Percentiles rank a stretch among this genome's conserved stretches.
Evolutionary conservation across 495 filamentous ascomycete genomes (phyloP).

Genomic region (Hyphodiscus hymeniophilus): DNA sequence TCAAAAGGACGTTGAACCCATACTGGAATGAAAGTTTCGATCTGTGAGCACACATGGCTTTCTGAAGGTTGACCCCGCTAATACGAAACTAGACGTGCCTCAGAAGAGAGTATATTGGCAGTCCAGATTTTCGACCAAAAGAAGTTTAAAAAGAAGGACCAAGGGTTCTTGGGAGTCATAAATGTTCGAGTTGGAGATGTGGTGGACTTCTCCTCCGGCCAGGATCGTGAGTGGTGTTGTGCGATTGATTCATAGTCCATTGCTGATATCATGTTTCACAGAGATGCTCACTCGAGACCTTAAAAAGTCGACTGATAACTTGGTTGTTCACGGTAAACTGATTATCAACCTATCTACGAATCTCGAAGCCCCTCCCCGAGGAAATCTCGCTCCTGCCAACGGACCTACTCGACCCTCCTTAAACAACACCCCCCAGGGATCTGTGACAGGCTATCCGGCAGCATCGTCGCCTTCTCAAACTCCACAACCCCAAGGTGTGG

Average conservation of each 20-base stretch:
- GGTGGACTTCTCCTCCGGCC: constrained; percentile 79
- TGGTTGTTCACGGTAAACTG: constrained; percentile 94
- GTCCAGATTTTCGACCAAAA: constrained; percentile 99
- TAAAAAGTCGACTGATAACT: constrained; percentile 96
- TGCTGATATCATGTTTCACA: constrained; percentile 15
- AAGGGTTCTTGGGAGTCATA: constrained; percentile 95
- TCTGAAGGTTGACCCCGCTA: constrained; percentile 11
- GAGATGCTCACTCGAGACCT: constrained; percentile 97
- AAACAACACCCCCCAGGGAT: constrained; percentile 13
- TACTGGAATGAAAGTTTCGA: constrained; percentile 99
- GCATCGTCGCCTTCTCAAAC: constrained; percentile 13
- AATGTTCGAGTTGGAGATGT: constrained; percentile 92
- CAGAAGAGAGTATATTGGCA: constrained; percentile 90
- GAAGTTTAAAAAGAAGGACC: constrained; percentile 99
- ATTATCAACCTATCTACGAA: constrained; percentile 95
- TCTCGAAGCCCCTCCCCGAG: constrained; percentile 32
- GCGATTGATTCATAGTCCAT: constrained; percentile 6
- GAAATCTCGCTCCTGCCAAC: constrained; percentile 9
- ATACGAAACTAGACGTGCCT: constrained; percentile 55
- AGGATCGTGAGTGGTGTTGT: constrained; percentile 66
- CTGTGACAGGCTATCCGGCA: constrained; percentile 12
- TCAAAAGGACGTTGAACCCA: constrained; percentile 94
- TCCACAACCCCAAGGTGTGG: constrained; percentile 10
- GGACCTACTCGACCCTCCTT: constrained; percentile 18
- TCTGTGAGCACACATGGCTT: constrained; percentile 53